Evolutionary conservation across 805 yeast species (phyloP).

Genomic region (Saccharomycopsis fodiens): DNA sequence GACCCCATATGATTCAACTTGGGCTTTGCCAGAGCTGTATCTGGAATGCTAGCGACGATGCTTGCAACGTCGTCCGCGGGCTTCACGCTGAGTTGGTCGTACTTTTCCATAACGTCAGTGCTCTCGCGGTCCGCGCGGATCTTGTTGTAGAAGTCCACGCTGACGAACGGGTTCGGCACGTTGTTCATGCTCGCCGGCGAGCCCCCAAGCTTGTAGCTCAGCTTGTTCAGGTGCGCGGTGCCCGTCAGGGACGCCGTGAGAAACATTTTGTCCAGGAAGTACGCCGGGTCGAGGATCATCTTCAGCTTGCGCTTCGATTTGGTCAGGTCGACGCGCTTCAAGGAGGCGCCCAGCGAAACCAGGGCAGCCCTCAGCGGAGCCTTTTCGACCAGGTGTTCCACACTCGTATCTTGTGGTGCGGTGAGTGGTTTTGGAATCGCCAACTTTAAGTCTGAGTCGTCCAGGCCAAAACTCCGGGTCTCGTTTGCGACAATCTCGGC

Average conservation of each 20-base stretch:
- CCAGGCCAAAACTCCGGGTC: not conserved
- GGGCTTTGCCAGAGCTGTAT: not conserved
- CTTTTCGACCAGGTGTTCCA: not conserved
- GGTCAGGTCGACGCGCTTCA: constrained; percentile 10
- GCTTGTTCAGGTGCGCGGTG: constrained; percentile 13
- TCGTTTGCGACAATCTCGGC: not conserved
- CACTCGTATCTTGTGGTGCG: not conserved
- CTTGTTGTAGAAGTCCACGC: constrained; percentile 1
- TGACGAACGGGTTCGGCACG: constrained; percentile 9
- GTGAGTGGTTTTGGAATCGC: not conserved
- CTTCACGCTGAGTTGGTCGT: not conserved
- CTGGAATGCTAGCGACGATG: not conserved
- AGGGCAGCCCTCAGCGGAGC: constrained; percentile 5
- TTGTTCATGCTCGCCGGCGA: constrained; percentile 10
- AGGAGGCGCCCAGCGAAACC: constrained; percentile 5
- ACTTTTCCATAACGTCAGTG: not conserved
- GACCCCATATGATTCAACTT: not conserved
- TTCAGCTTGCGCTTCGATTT: constrained; percentile 9
- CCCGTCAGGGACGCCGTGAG: constrained; percentile 17
- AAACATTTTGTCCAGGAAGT: constrained; percentile 13
- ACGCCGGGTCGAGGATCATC: constrained; percentile 3
- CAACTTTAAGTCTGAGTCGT: not conserved
- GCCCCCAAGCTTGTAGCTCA: not conserved
- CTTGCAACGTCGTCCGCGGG: not conserved
- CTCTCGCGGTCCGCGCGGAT: not conserved